Evolutionary conservation across 2,329 filamentous ascomycete genomes (phyloP).

Genomic region (Ilyonectria destructans): DNA sequence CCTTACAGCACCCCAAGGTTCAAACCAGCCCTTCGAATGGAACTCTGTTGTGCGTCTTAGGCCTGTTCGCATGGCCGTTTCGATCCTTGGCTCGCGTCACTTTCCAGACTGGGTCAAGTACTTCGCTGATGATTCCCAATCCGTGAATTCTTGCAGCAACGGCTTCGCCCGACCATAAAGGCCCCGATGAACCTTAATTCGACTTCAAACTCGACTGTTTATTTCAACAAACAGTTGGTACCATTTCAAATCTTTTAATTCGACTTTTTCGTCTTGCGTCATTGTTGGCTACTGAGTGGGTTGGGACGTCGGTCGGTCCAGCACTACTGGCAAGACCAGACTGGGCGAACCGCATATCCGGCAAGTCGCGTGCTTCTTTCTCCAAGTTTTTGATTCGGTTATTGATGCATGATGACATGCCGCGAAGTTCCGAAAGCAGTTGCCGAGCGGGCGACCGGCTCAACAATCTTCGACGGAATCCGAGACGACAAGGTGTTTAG

Average conservation of each 20-base stretch:
- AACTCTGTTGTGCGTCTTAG: conserved; percentile 32
- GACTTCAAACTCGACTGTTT: conserved; percentile 20
- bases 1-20: conserved; percentile 4
- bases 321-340: not conserved
- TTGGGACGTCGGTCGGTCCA: conserved; percentile 2
- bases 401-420: conserved; percentile 8
- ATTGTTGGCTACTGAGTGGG: not conserved
- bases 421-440: conserved; percentile 26
- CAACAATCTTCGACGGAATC: conserved; percentile 13
- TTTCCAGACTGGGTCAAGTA: conserved; percentile 36
- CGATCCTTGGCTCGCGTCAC: conserved; percentile 27
- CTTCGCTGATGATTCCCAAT: conserved; percentile 36
- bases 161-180: conserved; percentile 29
- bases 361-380: conserved; percentile 10
- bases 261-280: conserved; percentile 3
- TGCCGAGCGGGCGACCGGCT: conserved; percentile 22
- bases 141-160: conserved; percentile 42
- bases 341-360: conserved; percentile 23
- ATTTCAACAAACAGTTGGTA: not conserved
- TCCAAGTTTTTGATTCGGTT: conserved; percentile 2
- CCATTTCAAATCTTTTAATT: conserved; percentile 9
- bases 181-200: conserved; percentile 40
- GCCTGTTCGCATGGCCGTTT: conserved; percentile 18
- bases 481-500: conserved; percentile 23
- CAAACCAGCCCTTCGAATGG: conserved; percentile 13